phyloP scores from a whole-genome alignment of 2,329 filamentous ascomycete species.

The Akanthomyces muscarius region DNA sequence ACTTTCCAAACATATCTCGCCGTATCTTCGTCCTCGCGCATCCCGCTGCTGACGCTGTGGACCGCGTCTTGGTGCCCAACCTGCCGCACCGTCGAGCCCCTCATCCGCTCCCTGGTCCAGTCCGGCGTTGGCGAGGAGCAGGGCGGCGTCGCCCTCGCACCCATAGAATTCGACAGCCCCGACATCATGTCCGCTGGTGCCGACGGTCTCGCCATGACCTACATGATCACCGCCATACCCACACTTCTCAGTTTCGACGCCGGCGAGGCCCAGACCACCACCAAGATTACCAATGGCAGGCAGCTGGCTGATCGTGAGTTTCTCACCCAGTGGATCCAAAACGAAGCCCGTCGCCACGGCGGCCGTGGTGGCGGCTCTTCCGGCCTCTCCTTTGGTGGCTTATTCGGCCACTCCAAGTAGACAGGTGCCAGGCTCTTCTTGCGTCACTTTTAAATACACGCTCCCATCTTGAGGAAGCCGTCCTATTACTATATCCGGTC shows the following conservation, averaged over 20 bases:
- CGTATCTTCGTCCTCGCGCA: slow-evolving; percentile 50
- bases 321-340: slow-evolving; percentile 51
- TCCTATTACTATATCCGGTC: too few relatives aligned
- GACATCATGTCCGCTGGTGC: slow-evolving; percentile 46
- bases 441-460: too few relatives aligned
- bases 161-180: slow-evolving; percentile 54
- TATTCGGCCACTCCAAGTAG: slow-evolving; percentile 34
- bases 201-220: slow-evolving; percentile 44
- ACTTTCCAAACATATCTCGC: slow-evolving; percentile 53
- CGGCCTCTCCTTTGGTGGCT: slow-evolving; percentile 34
- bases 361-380: slow-evolving; percentile 40
- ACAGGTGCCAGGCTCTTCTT: not conserved
- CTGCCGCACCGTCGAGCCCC: slow-evolving; percentile 47
- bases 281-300: slow-evolving; percentile 47
- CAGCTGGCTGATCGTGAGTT: slow-evolving; percentile 47
- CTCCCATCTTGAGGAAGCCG: too few relatives aligned
- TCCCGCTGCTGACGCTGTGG: slow-evolving; percentile 58
- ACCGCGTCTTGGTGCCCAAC: slow-evolving; percentile 55
- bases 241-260: slow-evolving; percentile 56
- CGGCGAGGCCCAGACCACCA: slow-evolving; percentile 47
- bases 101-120: slow-evolving; percentile 46
- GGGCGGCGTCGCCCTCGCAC: slow-evolving; percentile 51
- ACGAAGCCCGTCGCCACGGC: slow-evolving; percentile 45
- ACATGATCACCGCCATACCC: slow-evolving; percentile 56
- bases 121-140: slow-evolving; percentile 50